Evolutionary conservation across 2,329 filamentous ascomycete genomes (phyloP), one percentile per base, ranked within the genome.

Genomic region (Seiridium cupressi): DNA sequence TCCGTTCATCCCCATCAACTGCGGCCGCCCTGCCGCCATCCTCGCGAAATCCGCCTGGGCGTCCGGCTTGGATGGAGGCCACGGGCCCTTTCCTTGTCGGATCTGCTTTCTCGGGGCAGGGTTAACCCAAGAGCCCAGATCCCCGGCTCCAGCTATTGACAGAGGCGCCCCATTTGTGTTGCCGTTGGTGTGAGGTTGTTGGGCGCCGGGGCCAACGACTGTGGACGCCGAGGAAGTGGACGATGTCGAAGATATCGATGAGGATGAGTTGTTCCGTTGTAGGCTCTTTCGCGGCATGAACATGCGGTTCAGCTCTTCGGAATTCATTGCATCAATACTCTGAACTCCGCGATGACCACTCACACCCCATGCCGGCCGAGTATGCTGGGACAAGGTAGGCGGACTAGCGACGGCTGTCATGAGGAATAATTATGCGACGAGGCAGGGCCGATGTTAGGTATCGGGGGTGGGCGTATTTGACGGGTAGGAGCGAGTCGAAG

Each of bases 221-320:
- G 89, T 90, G 2, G 89, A 86, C 9, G 78, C 81, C 5, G 86
- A 88, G 13, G 85, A 84, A 60, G 77, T 77, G 38, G 86, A 88
- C 1, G 82, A 78, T 46, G 80, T 85, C 55, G 87, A 86, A 11
- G 91, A 90, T 64, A 96, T 82, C 51, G 93, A 97, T 3, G 93
- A 96, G 61, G 92, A 95, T 42, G 94, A 98, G 81, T 92, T 96
- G 71, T 89, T 89, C 74, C 94, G 88, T 74, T 94, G 91, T 63
- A 92, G 83, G 72, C 84, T 88, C 79, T 97, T 97, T 69, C 93
- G 91, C 71, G 92, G 91, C 84, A 91, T 89, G 75, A 96, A 92
- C 85, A 96, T 93, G 75, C 90, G 89, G 78, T 90, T 87, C 66
- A 89, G 87, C 77, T 96, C 92, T 79, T 96, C 92, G 74, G 88